These are phyloP conservation scores for Epichloe uncinata DNA, from an alignment of 2,329 filamentous ascomycete species.

Conservation along the genomic window DNA sequence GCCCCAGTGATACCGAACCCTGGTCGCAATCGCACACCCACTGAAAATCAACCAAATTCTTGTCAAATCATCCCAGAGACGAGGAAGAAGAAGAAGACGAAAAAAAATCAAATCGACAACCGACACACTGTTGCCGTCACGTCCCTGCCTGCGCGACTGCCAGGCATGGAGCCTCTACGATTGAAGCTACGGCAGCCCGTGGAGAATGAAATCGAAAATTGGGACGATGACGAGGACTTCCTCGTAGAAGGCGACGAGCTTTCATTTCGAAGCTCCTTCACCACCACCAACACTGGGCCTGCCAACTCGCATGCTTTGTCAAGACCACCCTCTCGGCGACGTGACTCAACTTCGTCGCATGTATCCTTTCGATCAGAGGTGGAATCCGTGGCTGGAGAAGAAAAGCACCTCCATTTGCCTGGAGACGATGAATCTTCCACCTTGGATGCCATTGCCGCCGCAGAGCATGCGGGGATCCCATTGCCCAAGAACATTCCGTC, in stretches of 20 bases:
- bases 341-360: conserved; percentile 72
- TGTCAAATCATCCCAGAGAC: not conserved
- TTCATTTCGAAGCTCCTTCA: conserved; percentile 37
- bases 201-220: conserved; percentile 56
- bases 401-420: conserved; percentile 74
- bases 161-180: conserved; percentile 40
- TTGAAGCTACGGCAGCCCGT: conserved; percentile 40
- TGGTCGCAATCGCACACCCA: conserved; percentile 2
- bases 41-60: not conserved
- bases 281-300: conserved; percentile 21
- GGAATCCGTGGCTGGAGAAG: conserved; percentile 61
- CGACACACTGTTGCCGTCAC: not conserved
- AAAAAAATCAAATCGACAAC: not conserved
- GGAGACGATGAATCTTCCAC: conserved; percentile 78
- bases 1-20: conserved; percentile 8
- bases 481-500: conserved; percentile 76
- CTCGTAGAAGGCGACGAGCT: conserved; percentile 56
- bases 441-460: conserved; percentile 73
- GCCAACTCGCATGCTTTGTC: conserved; percentile 5
- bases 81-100: not conserved
- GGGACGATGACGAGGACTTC: conserved; percentile 62
- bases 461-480: conserved; percentile 80
- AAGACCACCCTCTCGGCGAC: conserved; percentile 31
- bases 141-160: conserved; percentile 6
- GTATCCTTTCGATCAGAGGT: conserved; percentile 72